A percentile compares a stretch with the other conserved stretches of the same genome.
phyloP scores from a whole-genome alignment of 1,284 basidiomycete genomes.

The Ceratobasidium sp. region DNA sequence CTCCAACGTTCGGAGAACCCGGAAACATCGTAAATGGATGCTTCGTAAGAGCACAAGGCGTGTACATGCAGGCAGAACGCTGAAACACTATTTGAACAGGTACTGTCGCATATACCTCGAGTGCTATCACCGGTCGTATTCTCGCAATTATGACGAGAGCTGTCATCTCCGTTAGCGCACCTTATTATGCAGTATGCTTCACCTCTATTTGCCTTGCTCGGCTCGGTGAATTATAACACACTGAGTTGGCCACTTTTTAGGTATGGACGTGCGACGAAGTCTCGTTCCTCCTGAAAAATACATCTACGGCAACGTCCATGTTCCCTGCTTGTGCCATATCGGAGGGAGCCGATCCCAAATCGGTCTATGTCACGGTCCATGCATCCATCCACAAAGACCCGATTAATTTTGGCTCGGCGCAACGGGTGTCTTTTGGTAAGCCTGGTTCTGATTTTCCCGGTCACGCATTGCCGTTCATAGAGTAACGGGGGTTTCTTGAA shows the following conservation, averaged over 20 bases:
- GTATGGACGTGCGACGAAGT: slow-evolving; percentile 44
- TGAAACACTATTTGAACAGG: slow-evolving; percentile 12
- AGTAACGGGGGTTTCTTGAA: not conserved
- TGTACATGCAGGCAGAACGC: not conserved
- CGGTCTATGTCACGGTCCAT: slow-evolving; percentile 27
- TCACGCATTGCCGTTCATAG: not conserved
- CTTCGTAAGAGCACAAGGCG: slow-evolving; percentile 33
- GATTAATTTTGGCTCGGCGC: slow-evolving; percentile 41
- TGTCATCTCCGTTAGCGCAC: slow-evolving; percentile 22
- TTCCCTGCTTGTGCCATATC: slow-evolving; percentile 26
- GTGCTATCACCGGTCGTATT: slow-evolving; percentile 40
- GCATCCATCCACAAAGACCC: slow-evolving; percentile 28
- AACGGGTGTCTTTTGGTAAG: slow-evolving; percentile 37
- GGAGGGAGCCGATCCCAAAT: not conserved
- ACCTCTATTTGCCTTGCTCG: not conserved
- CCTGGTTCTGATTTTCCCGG: not conserved
- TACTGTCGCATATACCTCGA: slow-evolving; percentile 31
- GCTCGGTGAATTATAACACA: not conserved
- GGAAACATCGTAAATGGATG: slow-evolving; percentile 45
- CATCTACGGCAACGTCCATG: not conserved
- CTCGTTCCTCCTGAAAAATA: slow-evolving; percentile 17
- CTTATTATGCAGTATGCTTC: slow-evolving; percentile 42
- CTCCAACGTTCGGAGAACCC: slow-evolving; percentile 32
- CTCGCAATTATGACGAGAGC: slow-evolving; percentile 23
- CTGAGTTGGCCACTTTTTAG: not conserved